Percentiles rank a stretch among this genome's conserved stretches.
Evolutionary conservation across 129 eudicot genomes (phyloP).

Genomic region (Arctium lappa): DNA sequence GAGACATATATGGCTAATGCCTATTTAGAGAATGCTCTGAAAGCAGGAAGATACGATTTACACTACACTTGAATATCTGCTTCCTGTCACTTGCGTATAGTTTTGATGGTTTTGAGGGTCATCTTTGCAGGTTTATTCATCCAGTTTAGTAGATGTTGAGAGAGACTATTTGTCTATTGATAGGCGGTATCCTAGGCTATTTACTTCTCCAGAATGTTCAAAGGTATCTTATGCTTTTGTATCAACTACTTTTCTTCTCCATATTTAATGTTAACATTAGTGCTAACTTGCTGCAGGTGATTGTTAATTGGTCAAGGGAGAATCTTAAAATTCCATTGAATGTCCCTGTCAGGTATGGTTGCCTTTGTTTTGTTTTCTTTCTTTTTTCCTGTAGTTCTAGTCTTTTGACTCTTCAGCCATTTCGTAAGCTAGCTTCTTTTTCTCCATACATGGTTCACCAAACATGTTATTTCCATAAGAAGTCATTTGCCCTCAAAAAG

Average conservation of each 20-base stretch:
- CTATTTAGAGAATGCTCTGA: constrained; percentile 6
- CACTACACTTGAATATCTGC: neutral
- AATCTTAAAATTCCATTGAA: constrained; percentile 23
- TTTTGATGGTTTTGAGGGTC: neutral
- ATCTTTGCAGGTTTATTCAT: constrained; percentile 63
- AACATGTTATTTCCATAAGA: neutral
- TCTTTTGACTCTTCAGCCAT: neutral
- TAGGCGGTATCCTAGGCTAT: constrained; percentile 42
- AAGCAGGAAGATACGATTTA: neutral
- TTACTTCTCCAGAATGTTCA: constrained; percentile 40
- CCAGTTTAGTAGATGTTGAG: constrained; percentile 37
- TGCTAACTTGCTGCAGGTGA: constrained; percentile 51
- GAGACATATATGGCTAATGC: constrained; percentile 14
- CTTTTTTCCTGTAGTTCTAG: neutral
- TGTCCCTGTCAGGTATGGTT: constrained; percentile 33
- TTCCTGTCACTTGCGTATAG: neutral
- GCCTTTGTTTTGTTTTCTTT: neutral
- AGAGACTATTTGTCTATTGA: constrained; percentile 41
- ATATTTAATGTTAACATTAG: constrained; percentile 7
- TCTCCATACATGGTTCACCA: neutral
- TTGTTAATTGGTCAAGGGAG: constrained; percentile 41
- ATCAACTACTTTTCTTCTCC: constrained; percentile 1
- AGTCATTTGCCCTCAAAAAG: neutral
- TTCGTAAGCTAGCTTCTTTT: neutral
- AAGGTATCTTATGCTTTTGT: constrained; percentile 20